These are phyloP conservation scores for Microcyclospora tardicrescens DNA, from an alignment of 2,329 filamentous ascomycete species.

Conservation along the genomic window DNA sequence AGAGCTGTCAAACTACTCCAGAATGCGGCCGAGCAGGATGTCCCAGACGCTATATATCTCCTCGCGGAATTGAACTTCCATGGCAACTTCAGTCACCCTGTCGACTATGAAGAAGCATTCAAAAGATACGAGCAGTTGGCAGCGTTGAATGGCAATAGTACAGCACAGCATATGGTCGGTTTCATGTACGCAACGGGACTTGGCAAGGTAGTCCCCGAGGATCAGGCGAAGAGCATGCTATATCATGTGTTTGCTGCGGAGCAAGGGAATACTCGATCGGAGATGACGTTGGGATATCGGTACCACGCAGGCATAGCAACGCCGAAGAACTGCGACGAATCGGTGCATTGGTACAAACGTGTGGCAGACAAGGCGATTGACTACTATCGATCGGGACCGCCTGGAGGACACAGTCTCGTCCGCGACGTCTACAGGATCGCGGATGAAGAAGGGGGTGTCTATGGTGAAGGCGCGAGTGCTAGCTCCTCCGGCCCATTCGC, in stretches of 20 bases:
- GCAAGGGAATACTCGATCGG: conserved; percentile 66
- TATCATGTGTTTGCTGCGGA: conserved; percentile 92
- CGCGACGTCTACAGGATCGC: conserved; percentile 73
- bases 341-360: conserved; percentile 77
- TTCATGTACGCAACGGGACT: conserved; percentile 93
- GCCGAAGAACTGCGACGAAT: conserved; percentile 70
- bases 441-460: conserved; percentile 83
- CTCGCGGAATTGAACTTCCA: conserved; percentile 94
- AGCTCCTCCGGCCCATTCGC: conserved; percentile 78
- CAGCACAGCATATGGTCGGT: conserved; percentile 89
- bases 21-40: conserved; percentile 40
- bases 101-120: conserved; percentile 69
- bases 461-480: conserved; percentile 87
- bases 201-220: conserved; percentile 62
- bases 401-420: conserved; percentile 68
- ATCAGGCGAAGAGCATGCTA: conserved; percentile 82
- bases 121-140: conserved; percentile 69
- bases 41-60: conserved; percentile 76
- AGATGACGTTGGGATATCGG: conserved; percentile 87
- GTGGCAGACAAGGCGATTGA: conserved; percentile 86
- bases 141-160: conserved; percentile 66
- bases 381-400: conserved; percentile 80
- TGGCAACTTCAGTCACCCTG: conserved; percentile 80
- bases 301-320: conserved; percentile 77
- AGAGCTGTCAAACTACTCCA: conserved; percentile 47